Evolutionary conservation across 345 rosid species (phyloP).

Genomic region (Ailanthus altissimus): DNA sequence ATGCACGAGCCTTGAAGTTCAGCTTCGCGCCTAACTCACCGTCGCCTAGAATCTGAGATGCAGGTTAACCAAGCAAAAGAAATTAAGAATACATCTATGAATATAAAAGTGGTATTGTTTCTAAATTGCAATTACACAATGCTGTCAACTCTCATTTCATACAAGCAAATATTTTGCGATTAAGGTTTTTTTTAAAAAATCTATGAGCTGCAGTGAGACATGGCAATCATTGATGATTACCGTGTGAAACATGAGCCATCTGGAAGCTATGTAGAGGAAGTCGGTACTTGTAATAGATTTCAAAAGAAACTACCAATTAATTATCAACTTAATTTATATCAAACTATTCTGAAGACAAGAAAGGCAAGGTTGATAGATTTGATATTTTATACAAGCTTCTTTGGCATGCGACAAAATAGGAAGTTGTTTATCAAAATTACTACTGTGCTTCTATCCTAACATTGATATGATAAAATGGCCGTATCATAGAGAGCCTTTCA

Average conservation of each 20-base stretch:
- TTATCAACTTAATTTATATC: conserved; percentile 8
- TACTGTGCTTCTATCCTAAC: neutral
- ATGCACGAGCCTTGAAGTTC: conserved; percentile 74
- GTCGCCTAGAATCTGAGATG: conserved; percentile 68
- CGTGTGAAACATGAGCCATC: neutral
- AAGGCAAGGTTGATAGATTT: neutral
- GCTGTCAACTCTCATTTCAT: neutral
- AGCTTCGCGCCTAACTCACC: conserved; percentile 82
- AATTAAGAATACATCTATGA: neutral
- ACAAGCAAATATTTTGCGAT: neutral
- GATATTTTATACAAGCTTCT: neutral
- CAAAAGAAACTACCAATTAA: neutral
- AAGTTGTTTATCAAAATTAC: neutral
- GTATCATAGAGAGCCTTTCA: neutral
- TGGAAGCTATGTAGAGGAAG: neutral
- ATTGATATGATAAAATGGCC: neutral
- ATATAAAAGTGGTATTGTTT: neutral
- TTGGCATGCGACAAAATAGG: neutral
- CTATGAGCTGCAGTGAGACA: neutral
- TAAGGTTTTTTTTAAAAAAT: neutral
- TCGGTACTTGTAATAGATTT: neutral
- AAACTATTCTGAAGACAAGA: neutral
- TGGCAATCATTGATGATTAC: neutral
- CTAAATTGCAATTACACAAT: neutral
- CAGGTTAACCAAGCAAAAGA: conserved; percentile 8